Evolutionary conservation across 768 basidiomycete species (phyloP).

Genomic region (Dacryopinax primogenitus): DNA sequence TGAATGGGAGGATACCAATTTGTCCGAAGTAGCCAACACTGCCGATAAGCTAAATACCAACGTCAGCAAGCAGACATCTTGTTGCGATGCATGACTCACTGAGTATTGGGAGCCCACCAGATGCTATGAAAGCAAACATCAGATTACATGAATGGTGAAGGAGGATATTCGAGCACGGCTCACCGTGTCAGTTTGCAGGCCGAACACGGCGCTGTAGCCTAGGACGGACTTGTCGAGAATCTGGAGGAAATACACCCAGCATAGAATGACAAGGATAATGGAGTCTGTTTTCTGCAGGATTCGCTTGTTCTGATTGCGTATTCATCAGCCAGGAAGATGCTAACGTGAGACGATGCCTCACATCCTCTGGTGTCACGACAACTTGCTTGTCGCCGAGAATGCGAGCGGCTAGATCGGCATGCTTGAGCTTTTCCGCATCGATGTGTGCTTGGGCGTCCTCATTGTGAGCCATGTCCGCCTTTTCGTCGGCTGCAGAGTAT

Average conservation of each 20-base stretch:
- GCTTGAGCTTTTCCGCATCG: constrained; percentile 15
- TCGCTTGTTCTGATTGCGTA: constrained; percentile 14
- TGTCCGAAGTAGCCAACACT: constrained; percentile 17
- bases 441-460: background rate
- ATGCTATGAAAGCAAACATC: background rate
- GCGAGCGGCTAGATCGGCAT: constrained; percentile 19
- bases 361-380: constrained; percentile 21
- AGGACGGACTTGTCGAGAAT: constrained; percentile 24
- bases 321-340: constrained; percentile 22
- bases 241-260: constrained; percentile 28
- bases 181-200: constrained; percentile 16
- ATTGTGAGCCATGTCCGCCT: background rate
- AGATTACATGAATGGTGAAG: background rate
- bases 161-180: background rate
- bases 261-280: constrained; percentile 20
- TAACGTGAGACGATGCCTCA: constrained; percentile 22
- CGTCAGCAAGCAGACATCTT: no score
- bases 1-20: background rate
- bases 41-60: constrained; percentile 6
- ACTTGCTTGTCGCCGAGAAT: constrained; percentile 20
- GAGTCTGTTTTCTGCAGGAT: constrained; percentile 22
- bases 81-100: no score
- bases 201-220: constrained; percentile 24
- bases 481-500: background rate
- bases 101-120: constrained; percentile 1